Base-by-base conservation (phyloP, 495 filamentous ascomycete species). In the Cercophora scortea region DNA sequence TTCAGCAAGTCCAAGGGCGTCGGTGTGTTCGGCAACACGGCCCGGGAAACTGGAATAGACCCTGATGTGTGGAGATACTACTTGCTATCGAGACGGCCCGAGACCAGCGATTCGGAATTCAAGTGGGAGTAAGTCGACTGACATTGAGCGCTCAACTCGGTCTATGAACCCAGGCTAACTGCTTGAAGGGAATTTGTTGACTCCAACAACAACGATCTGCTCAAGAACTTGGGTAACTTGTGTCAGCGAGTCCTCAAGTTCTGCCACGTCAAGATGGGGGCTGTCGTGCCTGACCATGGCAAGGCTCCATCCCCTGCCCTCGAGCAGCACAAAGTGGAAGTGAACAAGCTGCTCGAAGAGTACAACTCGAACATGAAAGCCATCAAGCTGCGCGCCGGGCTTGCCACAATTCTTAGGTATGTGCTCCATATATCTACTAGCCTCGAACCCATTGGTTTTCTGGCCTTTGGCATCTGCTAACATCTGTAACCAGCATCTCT, bases 1-100 rank as follows among this genome's bases (percentile, higher is more conserved):
- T 96, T 96, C 72, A 89, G 85, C 56, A 95, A 95, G 67, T 91
- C 87, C 46, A 74, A 87, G 49, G 83, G 82, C 25, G 75, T 95
- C 6, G 90, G 90, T 57, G 90, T 95, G 3, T 95, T 95, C 67
- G 90, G 90, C 19, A 85, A 86, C 61, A 84, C 81, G 62, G 91
- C 88, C 16, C 84, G 84, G 68, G 82, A 92, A 43, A 95, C 89
- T 11, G 89, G 88, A 12, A 73, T 96, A 15, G 73, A 83, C 11
- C 70, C 88, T 3, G 85, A 89, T 49, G 87, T 96, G n/a, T 95
- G 89, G 88, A 79, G 90, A 32, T 95, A 92, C 68, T 96, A 89
- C 72, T 77, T 95, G 33, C 77, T 95, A 15, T 83, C 85, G 53
- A 84, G 85, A 63, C 82, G 90, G 35, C 90, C 90, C 1, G 90